A percentile compares a stretch with the other conserved stretches of the same genome.
phyloP scores from a whole-genome alignment of 2,329 filamentous ascomycete genomes.

The Alternaria incomplexa region DNA sequence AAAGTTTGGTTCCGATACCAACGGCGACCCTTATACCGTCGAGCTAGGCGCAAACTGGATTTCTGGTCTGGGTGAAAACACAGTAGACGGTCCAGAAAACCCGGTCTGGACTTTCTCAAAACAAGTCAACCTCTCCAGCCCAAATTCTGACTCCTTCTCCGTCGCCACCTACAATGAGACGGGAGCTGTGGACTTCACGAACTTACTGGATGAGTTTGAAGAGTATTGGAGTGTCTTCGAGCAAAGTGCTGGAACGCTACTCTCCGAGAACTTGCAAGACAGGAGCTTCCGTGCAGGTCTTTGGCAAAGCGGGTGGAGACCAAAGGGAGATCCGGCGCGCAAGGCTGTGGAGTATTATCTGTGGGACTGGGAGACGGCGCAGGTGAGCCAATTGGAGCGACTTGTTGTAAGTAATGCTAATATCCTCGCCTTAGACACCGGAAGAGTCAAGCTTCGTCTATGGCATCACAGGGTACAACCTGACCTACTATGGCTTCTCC shows the following conservation, averaged over 20 bases:
- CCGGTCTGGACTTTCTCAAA: conserved; percentile 68
- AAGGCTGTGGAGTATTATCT: conserved; percentile 69
- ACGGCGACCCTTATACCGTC: conserved; percentile 62
- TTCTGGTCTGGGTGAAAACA: conserved; percentile 52
- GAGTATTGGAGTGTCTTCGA: conserved; percentile 55
- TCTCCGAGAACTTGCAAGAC: conserved; percentile 67
- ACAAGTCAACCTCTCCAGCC: conserved; percentile 63
- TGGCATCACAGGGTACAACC: conserved; percentile 63
- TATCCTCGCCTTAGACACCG: conserved; percentile 48
- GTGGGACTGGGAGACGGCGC: conserved; percentile 65
- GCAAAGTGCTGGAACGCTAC: conserved; percentile 62
- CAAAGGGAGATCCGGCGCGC: conserved; percentile 60
- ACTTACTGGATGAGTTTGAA: conserved; percentile 60
- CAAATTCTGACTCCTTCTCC: conserved; percentile 63
- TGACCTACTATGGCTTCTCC: conserved; percentile 32
- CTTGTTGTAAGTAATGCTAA: background rate
- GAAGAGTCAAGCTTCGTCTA: conserved; percentile 64
- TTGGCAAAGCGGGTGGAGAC: conserved; percentile 67
- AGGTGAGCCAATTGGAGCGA: background rate
- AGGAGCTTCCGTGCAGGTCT: conserved; percentile 65
- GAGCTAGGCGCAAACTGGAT: conserved; percentile 74
- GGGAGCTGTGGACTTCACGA: conserved; percentile 59
- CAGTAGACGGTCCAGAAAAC: conserved; percentile 54
- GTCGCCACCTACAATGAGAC: conserved; percentile 67
- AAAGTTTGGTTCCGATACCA: conserved; percentile 59